Conservation (phyloP, 257 asterid species). For the Przewalskia tangutica region DNA sequence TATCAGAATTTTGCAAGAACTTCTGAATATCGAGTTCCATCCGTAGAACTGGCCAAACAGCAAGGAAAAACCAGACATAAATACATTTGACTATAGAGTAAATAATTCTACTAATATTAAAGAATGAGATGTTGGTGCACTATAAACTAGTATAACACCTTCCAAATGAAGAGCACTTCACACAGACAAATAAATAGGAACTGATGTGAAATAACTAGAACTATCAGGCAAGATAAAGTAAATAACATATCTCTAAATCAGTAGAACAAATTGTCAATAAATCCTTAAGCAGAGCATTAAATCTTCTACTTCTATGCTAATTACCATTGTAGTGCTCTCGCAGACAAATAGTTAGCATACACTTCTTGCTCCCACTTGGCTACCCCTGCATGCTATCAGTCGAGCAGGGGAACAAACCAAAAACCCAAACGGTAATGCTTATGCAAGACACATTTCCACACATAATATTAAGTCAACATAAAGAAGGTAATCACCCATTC, state of each 20-base stretch:
- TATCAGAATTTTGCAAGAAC: slow-evolving; percentile 55
- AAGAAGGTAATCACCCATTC: not conserved
- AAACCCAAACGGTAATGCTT: not conserved
- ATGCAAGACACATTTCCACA: not conserved
- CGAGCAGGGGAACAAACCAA: too few relatives aligned
- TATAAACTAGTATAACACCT: not conserved
- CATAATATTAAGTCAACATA: not conserved
- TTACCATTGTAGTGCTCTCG: not conserved
- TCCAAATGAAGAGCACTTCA: not conserved
- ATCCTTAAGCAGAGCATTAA: not conserved
- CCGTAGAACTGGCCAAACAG: slow-evolving; percentile 53
- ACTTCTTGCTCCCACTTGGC: too few relatives aligned
- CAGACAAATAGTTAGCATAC: not conserved
- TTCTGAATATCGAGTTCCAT: slow-evolving; percentile 90
- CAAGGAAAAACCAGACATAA: not conserved
- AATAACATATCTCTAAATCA: not conserved
- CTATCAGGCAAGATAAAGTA: not conserved
- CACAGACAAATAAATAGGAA: not conserved
- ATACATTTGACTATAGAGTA: not conserved
- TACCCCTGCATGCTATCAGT: too few relatives aligned
- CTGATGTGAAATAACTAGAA: not conserved
- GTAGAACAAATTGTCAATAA: not conserved
- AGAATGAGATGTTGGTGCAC: not conserved
- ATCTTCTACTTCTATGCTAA: not conserved
- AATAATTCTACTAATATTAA: not conserved